Evolutionary conservation across 2,329 filamentous ascomycete species (phyloP), one percentile per base, ranked within the genome.

Genomic region (Geosmithia flava): DNA sequence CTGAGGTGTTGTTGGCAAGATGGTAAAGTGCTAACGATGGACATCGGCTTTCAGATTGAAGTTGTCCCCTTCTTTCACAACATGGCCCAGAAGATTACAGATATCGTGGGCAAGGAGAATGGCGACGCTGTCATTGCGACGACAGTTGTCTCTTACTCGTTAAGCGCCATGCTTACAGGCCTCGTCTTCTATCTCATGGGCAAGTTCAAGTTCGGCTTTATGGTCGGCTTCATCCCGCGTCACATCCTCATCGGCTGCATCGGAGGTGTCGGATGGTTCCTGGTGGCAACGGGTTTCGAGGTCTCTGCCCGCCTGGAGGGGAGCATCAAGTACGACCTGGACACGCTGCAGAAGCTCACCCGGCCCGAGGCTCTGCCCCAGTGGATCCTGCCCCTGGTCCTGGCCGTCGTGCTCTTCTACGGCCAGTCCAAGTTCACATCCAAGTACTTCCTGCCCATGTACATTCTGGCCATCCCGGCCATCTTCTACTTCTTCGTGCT

Each of bases 61-160:
- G 91, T 97, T 1, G 91, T 98, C 1, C 93, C 91, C 0, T 98
- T 98, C 68, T 97, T 98, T 62, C 93, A 98, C 68, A 95, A 91
- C 59, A 98, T 98, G 91, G 90, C 93, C 1, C 81, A 83, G 53
- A 91, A 85, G 29, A 96, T 97, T 59, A 81, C 93, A 54, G 71
- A 73, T 15, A 73, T 77, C 42, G 82, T 98, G 53, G 87, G 91
- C 16, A 79, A 85, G 52, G 81, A 90, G 19, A 81, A 93, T 23
- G 81, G 86, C 1, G 83, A 93, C 56, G 85, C 88, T 3, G 84
- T 98, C 44, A 85, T 96, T 53, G 90, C 93, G 29, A 98, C 93
- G 0, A 95, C 91, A 2, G 95, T 98, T 57, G 81, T 90, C 2
- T 81, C 93, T 1, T 98, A 94, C 61, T 85, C 90, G 1, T 68